Conservation (phyloP, 2,329 filamentous ascomycete species). For the Fusarium albosuccineum region DNA sequence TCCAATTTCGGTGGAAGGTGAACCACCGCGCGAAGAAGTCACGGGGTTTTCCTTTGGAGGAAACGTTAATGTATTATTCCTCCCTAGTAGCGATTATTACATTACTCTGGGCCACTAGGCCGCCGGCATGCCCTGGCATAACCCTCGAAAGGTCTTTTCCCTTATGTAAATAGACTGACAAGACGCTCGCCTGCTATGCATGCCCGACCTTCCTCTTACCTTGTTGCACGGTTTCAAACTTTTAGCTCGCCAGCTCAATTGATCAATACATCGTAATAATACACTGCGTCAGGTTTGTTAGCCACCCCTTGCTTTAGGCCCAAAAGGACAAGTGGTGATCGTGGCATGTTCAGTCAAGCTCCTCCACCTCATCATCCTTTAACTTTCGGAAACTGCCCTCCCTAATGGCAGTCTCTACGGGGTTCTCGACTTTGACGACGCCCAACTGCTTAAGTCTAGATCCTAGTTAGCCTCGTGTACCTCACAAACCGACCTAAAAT, state of each 20-base stretch:
- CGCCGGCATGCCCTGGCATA: background rate
- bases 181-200: too few relatives aligned
- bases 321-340: background rate
- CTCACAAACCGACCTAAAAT: too few relatives aligned
- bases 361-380: conserved; percentile 64
- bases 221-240: background rate
- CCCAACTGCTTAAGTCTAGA: conserved; percentile 77
- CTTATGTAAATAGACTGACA: too few relatives aligned
- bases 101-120: background rate
- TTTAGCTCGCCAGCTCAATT: background rate
- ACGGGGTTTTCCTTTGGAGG: too few relatives aligned
- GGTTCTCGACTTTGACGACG: conserved; percentile 82
- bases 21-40: too few relatives aligned
- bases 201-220: too few relatives aligned
- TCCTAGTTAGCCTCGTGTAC: conserved; percentile 30
- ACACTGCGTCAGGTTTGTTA: background rate
- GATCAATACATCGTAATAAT: background rate
- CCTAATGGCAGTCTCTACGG: conserved; percentile 76
- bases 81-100: background rate
- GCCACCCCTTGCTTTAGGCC: background rate
- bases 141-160: too few relatives aligned
- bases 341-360: conserved; percentile 51
- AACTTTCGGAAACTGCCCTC: conserved; percentile 80
- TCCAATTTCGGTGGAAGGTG: background rate
- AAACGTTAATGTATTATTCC: background rate